Evolutionary conservation across 1,284 basidiomycete genomes (phyloP).

Genomic region (Rugosomyces carneus): DNA sequence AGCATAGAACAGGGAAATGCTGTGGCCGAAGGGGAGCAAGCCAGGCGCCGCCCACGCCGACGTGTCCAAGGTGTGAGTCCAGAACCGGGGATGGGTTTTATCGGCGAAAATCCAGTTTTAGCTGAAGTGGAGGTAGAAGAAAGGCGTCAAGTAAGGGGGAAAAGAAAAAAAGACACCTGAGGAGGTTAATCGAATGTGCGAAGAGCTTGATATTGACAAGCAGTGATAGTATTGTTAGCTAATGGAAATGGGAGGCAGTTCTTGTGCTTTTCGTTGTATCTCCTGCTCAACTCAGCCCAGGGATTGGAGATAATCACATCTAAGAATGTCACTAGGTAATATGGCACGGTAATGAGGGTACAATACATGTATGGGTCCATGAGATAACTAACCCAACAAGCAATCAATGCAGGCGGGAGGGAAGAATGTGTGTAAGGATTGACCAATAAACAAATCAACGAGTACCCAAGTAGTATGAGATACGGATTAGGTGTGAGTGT

Average conservation of each 20-base stretch:
- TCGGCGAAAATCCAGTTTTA: too few relatives aligned
- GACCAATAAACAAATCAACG: conserved; percentile 1
- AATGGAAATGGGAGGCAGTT: neutral
- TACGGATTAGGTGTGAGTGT: neutral
- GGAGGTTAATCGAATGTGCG: conserved; percentile 3
- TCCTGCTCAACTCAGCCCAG: too few relatives aligned
- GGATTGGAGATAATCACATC: neutral
- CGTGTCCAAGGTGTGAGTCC: too few relatives aligned
- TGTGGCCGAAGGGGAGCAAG: conserved; percentile 3
- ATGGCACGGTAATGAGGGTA: conserved; percentile 9
- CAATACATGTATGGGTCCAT: conserved; percentile 11
- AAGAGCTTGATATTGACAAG: neutral
- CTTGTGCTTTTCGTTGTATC: neutral
- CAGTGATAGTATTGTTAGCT: neutral
- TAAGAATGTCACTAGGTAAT: neutral
- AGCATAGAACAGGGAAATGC: conserved; percentile 4
- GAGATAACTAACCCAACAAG: neutral
- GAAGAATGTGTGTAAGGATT: neutral
- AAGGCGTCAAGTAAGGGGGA: conserved; percentile 4
- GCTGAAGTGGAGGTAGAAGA: neutral
- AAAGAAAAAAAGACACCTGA: conserved; percentile 7
- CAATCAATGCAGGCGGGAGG: neutral
- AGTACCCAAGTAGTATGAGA: conserved; percentile 1
- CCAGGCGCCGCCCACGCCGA: conserved; percentile 3
- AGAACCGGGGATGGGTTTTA: neutral